Percentiles rank a stretch among this genome's conserved stretches.
Evolutionary conservation across 2,329 filamentous ascomycete species (phyloP).

Genomic region (Neospermospora avenae): DNA sequence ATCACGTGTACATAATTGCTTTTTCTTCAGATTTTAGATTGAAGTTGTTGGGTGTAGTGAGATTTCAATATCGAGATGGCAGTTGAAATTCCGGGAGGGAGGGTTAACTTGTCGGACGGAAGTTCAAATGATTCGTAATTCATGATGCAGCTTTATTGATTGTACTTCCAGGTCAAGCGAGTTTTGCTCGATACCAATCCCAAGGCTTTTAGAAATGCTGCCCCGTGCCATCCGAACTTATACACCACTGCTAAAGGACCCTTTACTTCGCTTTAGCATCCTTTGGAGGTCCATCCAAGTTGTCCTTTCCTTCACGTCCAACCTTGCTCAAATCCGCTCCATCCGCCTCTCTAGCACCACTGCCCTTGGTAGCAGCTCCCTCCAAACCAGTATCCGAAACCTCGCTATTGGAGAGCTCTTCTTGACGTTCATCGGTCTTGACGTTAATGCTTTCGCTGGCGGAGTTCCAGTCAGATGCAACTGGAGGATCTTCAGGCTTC

Average conservation of each 20-base stretch:
- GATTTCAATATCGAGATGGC: too few species aligned
- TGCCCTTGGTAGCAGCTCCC: conserved; percentile 56
- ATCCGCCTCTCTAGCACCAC: conserved; percentile 45
- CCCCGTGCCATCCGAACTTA: not conserved
- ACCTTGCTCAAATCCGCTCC: conserved; percentile 56
- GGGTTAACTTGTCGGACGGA: too few species aligned
- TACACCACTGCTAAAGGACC: not conserved
- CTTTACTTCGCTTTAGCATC: conserved; percentile 39
- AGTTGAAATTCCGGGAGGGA: too few species aligned
- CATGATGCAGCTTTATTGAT: not conserved
- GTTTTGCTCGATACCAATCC: not conserved
- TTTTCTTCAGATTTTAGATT: too few species aligned
- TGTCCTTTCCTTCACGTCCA: conserved; percentile 60
- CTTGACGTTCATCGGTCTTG: conserved; percentile 47
- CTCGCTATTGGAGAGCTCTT: conserved; percentile 49
- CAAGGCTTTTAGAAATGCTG: not conserved
- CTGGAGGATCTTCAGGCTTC: conserved; percentile 73
- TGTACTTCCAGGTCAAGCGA: not conserved
- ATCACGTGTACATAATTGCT: not conserved
- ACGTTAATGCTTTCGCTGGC: conserved; percentile 68
- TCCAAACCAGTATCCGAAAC: conserved; percentile 51
- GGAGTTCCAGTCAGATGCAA: conserved; percentile 76
- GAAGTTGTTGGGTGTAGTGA: too few species aligned
- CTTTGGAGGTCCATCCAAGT: conserved; percentile 52
- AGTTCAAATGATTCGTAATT: not conserved